Evolutionary conservation across 202 grass and related monocot genomes (phyloP).

Genomic region (Brachypodium distachyon): DNA sequence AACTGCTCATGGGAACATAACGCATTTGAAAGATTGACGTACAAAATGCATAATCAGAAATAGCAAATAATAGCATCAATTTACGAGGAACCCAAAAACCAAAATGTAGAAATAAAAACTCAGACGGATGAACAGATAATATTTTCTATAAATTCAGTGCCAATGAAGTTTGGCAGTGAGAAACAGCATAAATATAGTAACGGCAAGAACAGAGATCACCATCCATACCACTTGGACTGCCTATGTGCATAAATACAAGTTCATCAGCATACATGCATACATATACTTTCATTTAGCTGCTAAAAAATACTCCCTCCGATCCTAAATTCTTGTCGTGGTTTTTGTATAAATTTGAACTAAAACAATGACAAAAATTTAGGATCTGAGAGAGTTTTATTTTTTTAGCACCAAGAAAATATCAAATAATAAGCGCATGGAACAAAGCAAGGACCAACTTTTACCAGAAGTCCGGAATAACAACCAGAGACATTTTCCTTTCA

Average conservation of each 20-base stretch:
- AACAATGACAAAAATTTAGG: no score
- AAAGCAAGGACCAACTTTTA: background rate
- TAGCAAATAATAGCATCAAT: background rate
- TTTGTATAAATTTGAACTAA: no score
- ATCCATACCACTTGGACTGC: background rate
- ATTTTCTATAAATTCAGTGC: background rate
- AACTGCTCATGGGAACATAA: background rate
- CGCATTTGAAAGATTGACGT: background rate
- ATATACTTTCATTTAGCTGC: no score
- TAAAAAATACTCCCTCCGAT: no score
- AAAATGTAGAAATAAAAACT: no score
- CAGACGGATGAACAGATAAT: background rate
- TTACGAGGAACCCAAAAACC: background rate
- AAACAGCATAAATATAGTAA: background rate
- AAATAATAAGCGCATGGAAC: background rate
- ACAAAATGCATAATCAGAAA: background rate
- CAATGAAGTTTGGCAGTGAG: background rate
- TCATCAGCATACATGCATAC: no score
- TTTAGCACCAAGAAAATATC: background rate
- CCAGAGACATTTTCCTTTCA: background rate
- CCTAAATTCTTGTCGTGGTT: no score
- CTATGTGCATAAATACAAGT: no score
- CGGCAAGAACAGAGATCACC: background rate
- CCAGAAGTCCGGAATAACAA: background rate
- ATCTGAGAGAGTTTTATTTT: no score